Base-by-base conservation (phyloP, 768 basidiomycete genomes). In the Lactarius evosmus region DNA sequence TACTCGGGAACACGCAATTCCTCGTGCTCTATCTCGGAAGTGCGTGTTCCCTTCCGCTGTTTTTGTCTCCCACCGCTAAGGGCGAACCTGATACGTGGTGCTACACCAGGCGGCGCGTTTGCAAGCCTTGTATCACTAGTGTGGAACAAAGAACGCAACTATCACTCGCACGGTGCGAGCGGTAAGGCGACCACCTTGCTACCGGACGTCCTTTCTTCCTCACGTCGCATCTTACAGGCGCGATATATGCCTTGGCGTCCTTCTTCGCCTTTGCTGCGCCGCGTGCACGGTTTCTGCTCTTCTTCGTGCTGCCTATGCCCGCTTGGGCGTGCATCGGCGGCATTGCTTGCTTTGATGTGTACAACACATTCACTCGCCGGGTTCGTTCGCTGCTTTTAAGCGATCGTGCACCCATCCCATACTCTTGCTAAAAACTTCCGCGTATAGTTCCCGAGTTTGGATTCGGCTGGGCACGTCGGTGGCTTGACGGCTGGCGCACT, bases 291-390 rank as follows among this genome's bases (percentile, higher is more conserved):
- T 89, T 94, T 72, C 75, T 81, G 8, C 73, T 94, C 49, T 94
- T 90, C 73, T 88, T 85, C 36, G 83, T 93, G 68, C 75, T 93
- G 29, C 92, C 91, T 29, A 78, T 89, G 62, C 91, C 92, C 0
- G 91, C 91, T 0, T 94, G 89, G 89, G 78, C 81, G 3, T 82
- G 82, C 54, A 87, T 92, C 0, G 74, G 82, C 0, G 91, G 87
- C 6, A 73, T 93, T 51, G 85, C 89, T 69, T 72, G 78, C 12
- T 87, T 81, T 66, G 89, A 91, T 68, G 70, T 79, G 1, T 86
- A 72, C 61, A 72, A 69, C 51, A 71, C 77, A 67, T 70, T 29
- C 74, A 79, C 62, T 62, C 69, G 70, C 77, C 78, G 46, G 61
- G 77, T 69, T 36, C 32, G 58, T 53, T 29, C 16, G 16, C 14